Evolutionary conservation across 2,329 filamentous ascomycete species (phyloP), one percentile per base, ranked within the genome.

Genomic region (Lasiodiplodia gonubiensis): DNA sequence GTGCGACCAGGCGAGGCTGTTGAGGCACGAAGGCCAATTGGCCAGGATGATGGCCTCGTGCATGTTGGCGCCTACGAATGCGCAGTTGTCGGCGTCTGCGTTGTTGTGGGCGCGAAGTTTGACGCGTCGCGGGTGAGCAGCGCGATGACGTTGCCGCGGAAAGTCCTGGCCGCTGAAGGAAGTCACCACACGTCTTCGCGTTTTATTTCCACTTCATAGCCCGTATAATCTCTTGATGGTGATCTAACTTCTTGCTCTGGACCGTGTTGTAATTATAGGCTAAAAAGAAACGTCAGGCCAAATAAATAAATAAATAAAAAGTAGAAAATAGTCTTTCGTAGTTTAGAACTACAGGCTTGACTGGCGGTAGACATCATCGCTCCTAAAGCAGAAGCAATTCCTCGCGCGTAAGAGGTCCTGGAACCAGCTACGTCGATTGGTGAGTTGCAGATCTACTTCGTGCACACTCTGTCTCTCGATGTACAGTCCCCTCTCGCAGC

Each of bases 1-100:
- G 48, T 80, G 75, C 7, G 86, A 89, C 86, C 87, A 89, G 63
- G 82, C 79, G n/a, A 89, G 74, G 59, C 84, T 85, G 70, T 85
- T 78, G 30, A 80, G 75, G 68, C 82, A 83, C 3, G 83, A 83
- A 2, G 86, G 86, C 77, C 82, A 86, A 66, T 83, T 79, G 27
- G 70, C 72, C 23, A 79, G 69, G 66, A 75, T 74, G 37, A 75
- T 77, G 51, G 74, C 73, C 53, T 78, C 75, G 35, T 76, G 71
- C 77, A 79, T 79, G 42, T 18, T n/a, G 37, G 33, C 21, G 37
- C 55, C 55, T 48, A 60, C 18, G 57, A 48, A 30, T 4, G 27
- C 21, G 46, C 7, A 6, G 30, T 7, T 14, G 42, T 8, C 25
- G 30, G 42, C 59, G 51, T 49, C 27, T n/a, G 59, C 10, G 42